These are phyloP conservation scores for Colletotrichum truncatum DNA, from an alignment of 2,329 filamentous ascomycete species.

Conservation along the genomic window DNA sequence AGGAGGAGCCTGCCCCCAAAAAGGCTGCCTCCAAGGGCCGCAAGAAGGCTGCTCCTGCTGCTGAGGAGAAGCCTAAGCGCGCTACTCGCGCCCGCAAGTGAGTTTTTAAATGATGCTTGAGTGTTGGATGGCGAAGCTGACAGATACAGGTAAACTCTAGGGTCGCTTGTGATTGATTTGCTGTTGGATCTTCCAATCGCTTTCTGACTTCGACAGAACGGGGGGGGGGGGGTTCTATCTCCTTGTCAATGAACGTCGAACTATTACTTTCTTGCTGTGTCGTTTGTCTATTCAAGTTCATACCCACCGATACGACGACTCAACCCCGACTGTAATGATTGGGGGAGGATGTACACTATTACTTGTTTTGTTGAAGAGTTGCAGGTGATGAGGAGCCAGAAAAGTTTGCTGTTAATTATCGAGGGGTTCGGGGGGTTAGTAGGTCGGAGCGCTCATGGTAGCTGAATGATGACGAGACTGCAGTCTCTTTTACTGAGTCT, in stretches of 20 bases:
- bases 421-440: no score
- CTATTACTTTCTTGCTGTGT: neutral
- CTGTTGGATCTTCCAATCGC: no score
- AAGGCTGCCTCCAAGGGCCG: conserved; percentile 20
- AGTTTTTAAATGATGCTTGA: neutral
- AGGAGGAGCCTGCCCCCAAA: conserved; percentile 8
- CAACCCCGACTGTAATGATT: neutral
- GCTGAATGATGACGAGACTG: no score
- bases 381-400: neutral
- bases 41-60: conserved; percentile 24
- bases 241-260: neutral
- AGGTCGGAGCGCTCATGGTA: no score
- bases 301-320: conserved; percentile 7
- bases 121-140: neutral
- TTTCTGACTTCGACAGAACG: neutral
- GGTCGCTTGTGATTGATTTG: no score
- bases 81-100: conserved; percentile 19
- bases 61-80: conserved; percentile 17
- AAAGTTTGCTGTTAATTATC: neutral
- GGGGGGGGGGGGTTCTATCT: no score
- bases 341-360: conserved; percentile 2
- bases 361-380: neutral
- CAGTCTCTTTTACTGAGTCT: no score
- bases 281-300: conserved; percentile 6
- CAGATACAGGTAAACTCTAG: neutral